phyloP scores from a whole-genome alignment of 306 rosid genomes.

The Macrotyloma uniflorum region DNA sequence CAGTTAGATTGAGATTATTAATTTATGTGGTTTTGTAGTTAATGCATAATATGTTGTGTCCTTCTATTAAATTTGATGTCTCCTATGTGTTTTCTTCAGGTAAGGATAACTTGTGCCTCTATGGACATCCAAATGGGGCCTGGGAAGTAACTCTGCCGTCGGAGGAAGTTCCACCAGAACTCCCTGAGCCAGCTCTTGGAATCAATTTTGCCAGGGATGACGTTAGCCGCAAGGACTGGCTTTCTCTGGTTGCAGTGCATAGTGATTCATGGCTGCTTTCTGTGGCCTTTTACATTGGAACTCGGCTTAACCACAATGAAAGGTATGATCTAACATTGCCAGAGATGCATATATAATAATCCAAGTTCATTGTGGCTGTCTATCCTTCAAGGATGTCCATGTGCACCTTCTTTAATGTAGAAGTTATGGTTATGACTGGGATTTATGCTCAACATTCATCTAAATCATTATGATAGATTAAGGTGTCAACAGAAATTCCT shows the following conservation, averaged over 20 bases:
- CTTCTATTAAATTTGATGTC: neutral
- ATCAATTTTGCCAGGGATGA: constrained; percentile 97
- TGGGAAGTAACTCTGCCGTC: constrained; percentile 95
- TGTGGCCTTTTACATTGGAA: constrained; percentile 89
- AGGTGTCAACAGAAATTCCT: neutral
- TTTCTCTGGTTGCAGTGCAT: constrained; percentile 87
- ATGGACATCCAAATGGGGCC: constrained; percentile 77
- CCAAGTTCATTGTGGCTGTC: neutral
- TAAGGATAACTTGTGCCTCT: constrained; percentile 88
- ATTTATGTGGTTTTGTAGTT: neutral
- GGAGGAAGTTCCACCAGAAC: constrained; percentile 91
- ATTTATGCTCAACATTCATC: neutral
- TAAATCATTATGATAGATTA: neutral
- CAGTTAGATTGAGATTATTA: neutral
- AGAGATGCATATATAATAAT: constrained; percentile 15
- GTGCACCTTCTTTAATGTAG: neutral
- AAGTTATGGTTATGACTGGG: neutral
- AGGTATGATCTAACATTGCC: constrained; percentile 56
- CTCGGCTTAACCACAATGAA: constrained; percentile 82
- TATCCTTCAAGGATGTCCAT: neutral
- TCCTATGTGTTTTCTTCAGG: constrained; percentile 46
- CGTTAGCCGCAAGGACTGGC: constrained; percentile 87
- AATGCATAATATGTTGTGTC: neutral
- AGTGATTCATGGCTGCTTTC: constrained; percentile 97
- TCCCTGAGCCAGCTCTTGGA: constrained; percentile 97